Evolutionary conservation across 495 filamentous ascomycete species (phyloP), one percentile per base, ranked within the genome.

Genomic region (Podospora pseudocomata): DNA sequence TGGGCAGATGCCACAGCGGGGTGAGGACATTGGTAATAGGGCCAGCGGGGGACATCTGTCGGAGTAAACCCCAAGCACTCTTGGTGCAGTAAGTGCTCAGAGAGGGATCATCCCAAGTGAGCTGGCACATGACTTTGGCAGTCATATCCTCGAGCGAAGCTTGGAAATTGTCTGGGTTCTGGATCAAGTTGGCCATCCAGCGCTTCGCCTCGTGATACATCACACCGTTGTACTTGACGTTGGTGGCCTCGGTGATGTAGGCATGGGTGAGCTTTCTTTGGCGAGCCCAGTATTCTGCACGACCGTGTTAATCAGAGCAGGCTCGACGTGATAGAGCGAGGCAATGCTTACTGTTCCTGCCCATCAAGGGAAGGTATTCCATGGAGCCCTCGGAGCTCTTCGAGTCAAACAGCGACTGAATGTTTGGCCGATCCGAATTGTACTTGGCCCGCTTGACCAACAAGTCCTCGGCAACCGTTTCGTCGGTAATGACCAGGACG

Each of bases 401-500:
- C 5, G 79, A 80, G 70, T 82, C 80, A 67, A 79, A 73, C 28
- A 82, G 67, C 18, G 80, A 81, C 59, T 69, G 73, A 32, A 83
- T 75, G 5, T 73, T 65, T 0, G 81, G 81, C 20, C 81, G 70
- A 59, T 83, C 81, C 11, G 83, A 85, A 73, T 85, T 84, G 57
- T 76, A 75, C 55, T 77, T 84, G 55, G 78, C 81, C 13, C 81
- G 77, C 70, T 77, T 82, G 62, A 84, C 79, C 28, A 86, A 71
- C 34, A 86, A 75, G 20, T 86, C 85, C 53, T 84, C 78, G 56
- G 85, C 82, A 0, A 86, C 78, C 67, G 80, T 81, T 70, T 86
- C 83, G 54, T 83, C 80, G n/a, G 82, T 78, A 60, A 86, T 76
- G 59, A 86, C 76, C 65, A 86, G 71, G 65, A 85, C 79, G 19